Evolutionary conservation across 75 land plant genomes (phyloP).

Genomic region (Sequoia sempervirens): DNA sequence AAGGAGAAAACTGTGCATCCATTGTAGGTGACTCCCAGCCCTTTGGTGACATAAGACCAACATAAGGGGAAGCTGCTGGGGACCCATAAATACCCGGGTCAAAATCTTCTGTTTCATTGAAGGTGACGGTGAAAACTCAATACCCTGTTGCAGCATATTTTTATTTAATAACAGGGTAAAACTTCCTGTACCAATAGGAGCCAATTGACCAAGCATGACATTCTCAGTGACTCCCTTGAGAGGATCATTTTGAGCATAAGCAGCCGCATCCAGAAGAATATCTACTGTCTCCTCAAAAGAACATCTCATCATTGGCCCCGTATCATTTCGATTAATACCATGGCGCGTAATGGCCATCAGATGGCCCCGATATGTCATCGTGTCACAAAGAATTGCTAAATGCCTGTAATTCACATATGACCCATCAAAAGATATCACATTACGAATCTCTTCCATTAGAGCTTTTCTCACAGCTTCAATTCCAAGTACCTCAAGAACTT

Average conservation of each 20-base stretch:
- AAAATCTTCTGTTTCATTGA: constrained; percentile 83
- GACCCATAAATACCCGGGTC: constrained; percentile 59
- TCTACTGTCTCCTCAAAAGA: constrained; percentile 76
- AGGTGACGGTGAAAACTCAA: constrained; percentile 85
- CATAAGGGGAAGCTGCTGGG: constrained; percentile 73
- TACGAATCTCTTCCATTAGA: constrained; percentile 61
- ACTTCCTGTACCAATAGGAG: constrained; percentile 94
- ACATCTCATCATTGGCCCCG: constrained; percentile 97
- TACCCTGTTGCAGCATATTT: constrained; percentile 80
- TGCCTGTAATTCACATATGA: constrained; percentile 67
- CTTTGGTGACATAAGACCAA: constrained; percentile 48
- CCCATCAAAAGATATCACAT: constrained; percentile 50
- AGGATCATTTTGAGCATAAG: constrained; percentile 83
- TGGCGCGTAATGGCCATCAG: constrained; percentile 63
- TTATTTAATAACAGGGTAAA: constrained; percentile 75
- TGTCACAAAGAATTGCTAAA: constrained; percentile 50
- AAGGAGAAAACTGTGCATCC: constrained; percentile 93
- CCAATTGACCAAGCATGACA: constrained; percentile 93
- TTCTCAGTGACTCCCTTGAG: constrained; percentile 95
- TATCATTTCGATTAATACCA: constrained; percentile 93
- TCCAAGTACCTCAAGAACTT: constrained; percentile 56
- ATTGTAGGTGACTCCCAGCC: constrained; percentile 11
- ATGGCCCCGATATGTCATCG: constrained; percentile 54
- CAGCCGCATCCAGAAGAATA: constrained; percentile 91
- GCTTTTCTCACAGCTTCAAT: constrained; percentile 81